Percentiles rank a stretch among this genome's conserved stretches.
Evolutionary conservation across 2,329 filamentous ascomycete species (phyloP).

Genomic region (Dendryphion nanum): DNA sequence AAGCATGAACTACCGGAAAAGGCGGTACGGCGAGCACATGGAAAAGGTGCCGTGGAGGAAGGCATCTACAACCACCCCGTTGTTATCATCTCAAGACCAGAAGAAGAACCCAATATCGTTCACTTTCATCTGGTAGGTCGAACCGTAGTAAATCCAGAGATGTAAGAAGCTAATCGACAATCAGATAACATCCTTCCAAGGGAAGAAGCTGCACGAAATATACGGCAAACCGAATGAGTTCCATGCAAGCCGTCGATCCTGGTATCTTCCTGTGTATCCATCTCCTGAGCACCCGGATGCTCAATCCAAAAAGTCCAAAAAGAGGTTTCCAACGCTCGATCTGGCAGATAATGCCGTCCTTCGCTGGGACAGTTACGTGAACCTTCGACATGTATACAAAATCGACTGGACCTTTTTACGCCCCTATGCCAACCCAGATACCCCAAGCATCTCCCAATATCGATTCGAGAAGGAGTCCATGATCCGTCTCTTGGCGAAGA

Average conservation of each 20-base stretch:
- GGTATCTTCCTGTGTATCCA: constrained; percentile 35
- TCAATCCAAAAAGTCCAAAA: constrained; percentile 29
- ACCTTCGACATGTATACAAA: constrained; percentile 33
- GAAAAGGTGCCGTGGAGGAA: constrained; percentile 31
- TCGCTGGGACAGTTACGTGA: constrained; percentile 34
- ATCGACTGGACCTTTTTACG: constrained; percentile 28
- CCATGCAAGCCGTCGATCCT: constrained; percentile 28
- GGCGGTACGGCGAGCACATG: constrained; percentile 26
- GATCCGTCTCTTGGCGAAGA: constrained; percentile 23
- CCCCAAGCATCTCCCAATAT: constrained; percentile 12
- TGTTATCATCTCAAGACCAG: constrained; percentile 31
- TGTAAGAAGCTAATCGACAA: constrained; percentile 10
- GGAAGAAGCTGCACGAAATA: constrained; percentile 30
- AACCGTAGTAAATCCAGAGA: too few species aligned
- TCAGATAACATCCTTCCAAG: constrained; percentile 36
- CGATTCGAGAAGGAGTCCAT: constrained; percentile 26
- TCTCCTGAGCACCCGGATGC: constrained; percentile 32
- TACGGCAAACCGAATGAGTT: constrained; percentile 33
- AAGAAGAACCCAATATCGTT: constrained; percentile 19
- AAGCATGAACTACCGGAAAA: constrained; percentile 24
- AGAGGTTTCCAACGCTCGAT: constrained; percentile 28
- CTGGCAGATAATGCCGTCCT: constrained; percentile 21
- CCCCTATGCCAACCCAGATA: constrained; percentile 25
- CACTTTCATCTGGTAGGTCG: constrained; percentile 36
- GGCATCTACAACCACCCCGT: constrained; percentile 35